Evolutionary conservation across 148 eudicot genomes (phyloP).

Genomic region (Vaccinium vitisidaea): DNA sequence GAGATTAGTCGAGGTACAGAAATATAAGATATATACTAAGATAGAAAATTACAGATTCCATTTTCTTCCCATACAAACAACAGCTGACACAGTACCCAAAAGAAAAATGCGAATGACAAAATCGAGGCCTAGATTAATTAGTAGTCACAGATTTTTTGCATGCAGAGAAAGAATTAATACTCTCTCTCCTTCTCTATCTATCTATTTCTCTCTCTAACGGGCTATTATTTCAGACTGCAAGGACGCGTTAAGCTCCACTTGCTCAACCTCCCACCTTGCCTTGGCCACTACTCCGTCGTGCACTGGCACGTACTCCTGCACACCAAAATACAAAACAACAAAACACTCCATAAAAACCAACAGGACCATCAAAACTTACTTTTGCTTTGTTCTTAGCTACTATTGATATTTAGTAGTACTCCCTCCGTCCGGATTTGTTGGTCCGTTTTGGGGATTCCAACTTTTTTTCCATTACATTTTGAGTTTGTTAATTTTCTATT

Average conservation of each 20-base stretch:
- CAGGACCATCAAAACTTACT: not conserved
- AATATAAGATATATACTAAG: not conserved
- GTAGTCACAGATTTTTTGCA: not conserved
- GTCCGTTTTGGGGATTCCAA: too few species aligned
- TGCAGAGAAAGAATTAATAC: not conserved
- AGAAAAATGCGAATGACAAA: too few species aligned
- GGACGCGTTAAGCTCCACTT: constrained; percentile 36
- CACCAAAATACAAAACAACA: not conserved
- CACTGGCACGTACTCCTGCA: constrained; percentile 65
- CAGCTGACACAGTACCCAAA: constrained; percentile 8
- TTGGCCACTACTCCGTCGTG: constrained; percentile 51
- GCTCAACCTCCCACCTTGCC: constrained; percentile 66
- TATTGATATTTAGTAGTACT: not conserved
- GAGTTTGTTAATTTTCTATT: too few species aligned
- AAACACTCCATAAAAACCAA: not conserved
- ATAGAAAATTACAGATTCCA: constrained; percentile 1
- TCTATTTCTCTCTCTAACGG: constrained; percentile 14
- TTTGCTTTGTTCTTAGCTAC: not conserved
- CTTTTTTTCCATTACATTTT: too few species aligned
- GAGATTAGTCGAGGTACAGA: not conserved
- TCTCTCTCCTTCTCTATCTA: not conserved
- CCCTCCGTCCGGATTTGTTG: too few species aligned
- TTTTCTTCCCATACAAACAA: constrained; percentile 7
- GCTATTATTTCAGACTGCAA: constrained; percentile 43
- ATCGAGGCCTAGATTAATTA: not conserved